Evolutionary conservation across 2,329 filamentous ascomycete species (phyloP).

Genomic region (Cercospora sp.): DNA sequence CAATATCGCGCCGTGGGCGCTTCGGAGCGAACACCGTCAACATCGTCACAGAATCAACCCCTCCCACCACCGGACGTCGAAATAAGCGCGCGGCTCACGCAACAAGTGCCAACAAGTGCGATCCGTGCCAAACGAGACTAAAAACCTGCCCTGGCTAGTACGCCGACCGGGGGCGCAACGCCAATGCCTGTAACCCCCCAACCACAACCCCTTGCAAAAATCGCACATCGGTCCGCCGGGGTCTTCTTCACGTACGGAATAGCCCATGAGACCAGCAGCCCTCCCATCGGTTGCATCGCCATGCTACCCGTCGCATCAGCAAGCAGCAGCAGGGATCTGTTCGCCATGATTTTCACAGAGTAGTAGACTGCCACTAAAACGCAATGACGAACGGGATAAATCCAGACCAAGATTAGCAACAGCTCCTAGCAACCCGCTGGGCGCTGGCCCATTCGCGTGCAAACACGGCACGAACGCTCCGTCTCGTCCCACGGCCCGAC

Average conservation of each 20-base stretch:
- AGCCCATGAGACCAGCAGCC: background rate
- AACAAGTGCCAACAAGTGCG: conserved; percentile 3
- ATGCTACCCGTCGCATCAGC: background rate
- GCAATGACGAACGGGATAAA: background rate
- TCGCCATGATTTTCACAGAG: background rate
- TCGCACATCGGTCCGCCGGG: background rate
- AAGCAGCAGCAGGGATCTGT: background rate
- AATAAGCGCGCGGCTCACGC: conserved; percentile 8
- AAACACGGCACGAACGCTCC: background rate
- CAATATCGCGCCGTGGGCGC: background rate
- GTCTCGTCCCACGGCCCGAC: conserved; percentile 4
- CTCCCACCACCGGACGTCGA: background rate
- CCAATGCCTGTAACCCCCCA: background rate
- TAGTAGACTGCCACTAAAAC: background rate
- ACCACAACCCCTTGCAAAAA: background rate
- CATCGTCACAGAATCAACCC: background rate
- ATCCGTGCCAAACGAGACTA: background rate
- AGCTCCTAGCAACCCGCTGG: background rate
- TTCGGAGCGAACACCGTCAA: background rate
- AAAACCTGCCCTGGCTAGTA: background rate
- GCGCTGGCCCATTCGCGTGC: background rate
- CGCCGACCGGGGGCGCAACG: background rate
- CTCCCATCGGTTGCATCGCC: background rate
- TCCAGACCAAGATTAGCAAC: background rate
- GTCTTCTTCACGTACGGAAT: background rate